A percentile compares a stretch with the other conserved stretches of the same genome.
These are phyloP conservation scores for Rhizopus arrhizus DNA, from an alignment of 371 early-diverging fungal genomes.

Conservation along the genomic window DNA sequence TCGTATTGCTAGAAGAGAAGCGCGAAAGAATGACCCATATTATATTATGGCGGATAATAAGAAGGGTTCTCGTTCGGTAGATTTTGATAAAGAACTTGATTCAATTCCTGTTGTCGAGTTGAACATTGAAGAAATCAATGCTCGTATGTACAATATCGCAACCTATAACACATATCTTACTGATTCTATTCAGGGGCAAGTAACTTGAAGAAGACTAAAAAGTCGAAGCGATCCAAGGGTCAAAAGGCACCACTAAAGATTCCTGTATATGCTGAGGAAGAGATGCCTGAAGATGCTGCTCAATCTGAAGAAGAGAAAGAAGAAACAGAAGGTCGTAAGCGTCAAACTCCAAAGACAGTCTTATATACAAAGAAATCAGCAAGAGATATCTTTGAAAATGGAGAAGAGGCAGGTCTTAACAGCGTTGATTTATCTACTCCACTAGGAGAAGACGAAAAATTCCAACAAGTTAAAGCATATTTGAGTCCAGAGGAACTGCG, in stretches of 20 bases:
- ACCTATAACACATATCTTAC: conserved; percentile 10
- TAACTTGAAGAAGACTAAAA: conserved; percentile 35
- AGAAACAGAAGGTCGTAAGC: conserved; percentile 12
- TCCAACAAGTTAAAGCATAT: conserved; percentile 64
- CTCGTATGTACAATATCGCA: conserved; percentile 22
- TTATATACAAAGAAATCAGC: conserved; percentile 31
- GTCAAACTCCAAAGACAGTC: conserved; percentile 13
- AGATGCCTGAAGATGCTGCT: conserved; percentile 69
- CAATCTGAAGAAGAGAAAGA: conserved; percentile 53
- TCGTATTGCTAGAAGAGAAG: conserved; percentile 62
- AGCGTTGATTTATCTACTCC: conserved; percentile 66
- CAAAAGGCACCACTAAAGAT: conserved; percentile 42
- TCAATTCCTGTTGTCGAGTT: conserved; percentile 82
- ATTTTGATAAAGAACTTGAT: conserved; percentile 70
- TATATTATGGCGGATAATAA: conserved; percentile 61
- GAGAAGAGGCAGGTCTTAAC: conserved; percentile 46
- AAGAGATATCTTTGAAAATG: conserved; percentile 44
- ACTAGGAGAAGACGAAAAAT: conserved; percentile 61
- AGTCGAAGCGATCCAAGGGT: conserved; percentile 24
- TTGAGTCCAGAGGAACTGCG: conserved; percentile 66
- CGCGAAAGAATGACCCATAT: conserved; percentile 72
- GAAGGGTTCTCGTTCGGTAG: conserved; percentile 23
- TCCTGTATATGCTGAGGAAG: conserved; percentile 64
- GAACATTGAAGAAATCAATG: conserved; percentile 61
- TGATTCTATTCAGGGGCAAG: conserved; percentile 26